Conservation (phyloP, 2,329 filamentous ascomycete genomes). For the Pseudocercospora cruenta region DNA sequence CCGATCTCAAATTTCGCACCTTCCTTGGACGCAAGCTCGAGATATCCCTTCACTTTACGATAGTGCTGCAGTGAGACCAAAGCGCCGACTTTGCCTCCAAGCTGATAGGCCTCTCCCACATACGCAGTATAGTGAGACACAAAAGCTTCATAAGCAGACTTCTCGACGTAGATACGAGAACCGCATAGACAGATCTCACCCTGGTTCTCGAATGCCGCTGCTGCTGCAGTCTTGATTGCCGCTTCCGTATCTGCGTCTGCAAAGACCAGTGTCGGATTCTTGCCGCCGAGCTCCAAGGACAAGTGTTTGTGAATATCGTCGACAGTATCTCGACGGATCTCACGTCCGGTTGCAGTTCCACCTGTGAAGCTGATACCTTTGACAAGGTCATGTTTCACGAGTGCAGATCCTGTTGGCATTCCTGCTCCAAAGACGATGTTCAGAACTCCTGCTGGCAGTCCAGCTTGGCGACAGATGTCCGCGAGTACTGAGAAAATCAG, state of each 20-base stretch:
- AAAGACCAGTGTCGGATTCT: constrained; percentile 49
- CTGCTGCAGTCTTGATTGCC: constrained; percentile 16
- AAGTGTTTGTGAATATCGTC: constrained; percentile 48
- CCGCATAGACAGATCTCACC: constrained; percentile 23
- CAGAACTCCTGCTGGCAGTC: constrained; percentile 49
- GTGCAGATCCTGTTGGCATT: constrained; percentile 40
- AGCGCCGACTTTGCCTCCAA: constrained; percentile 10
- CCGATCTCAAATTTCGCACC: constrained; percentile 14
- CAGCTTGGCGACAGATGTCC: constrained; percentile 37
- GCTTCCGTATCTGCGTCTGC: constrained; percentile 51
- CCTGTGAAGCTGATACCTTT: constrained; percentile 53
- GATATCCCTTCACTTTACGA: constrained; percentile 16
- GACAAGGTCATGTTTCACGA: constrained; percentile 55
- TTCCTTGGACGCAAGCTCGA: constrained; percentile 15
- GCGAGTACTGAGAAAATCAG: constrained; percentile 16
- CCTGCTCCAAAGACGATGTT: constrained; percentile 45
- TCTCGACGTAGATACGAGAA: constrained; percentile 19
- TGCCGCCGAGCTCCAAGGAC: constrained; percentile 55
- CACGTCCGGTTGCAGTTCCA: constrained; percentile 47
- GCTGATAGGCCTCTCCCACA: constrained; percentile 8
- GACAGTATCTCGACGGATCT: constrained; percentile 44
- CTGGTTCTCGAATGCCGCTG: constrained; percentile 21
- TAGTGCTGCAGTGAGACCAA: constrained; percentile 18
- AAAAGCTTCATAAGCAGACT: constrained; percentile 13
- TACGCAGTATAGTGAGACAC: constrained; percentile 7